Conservation (phyloP, 106 monocot genomes). For the Iris macrosiphon region DNA sequence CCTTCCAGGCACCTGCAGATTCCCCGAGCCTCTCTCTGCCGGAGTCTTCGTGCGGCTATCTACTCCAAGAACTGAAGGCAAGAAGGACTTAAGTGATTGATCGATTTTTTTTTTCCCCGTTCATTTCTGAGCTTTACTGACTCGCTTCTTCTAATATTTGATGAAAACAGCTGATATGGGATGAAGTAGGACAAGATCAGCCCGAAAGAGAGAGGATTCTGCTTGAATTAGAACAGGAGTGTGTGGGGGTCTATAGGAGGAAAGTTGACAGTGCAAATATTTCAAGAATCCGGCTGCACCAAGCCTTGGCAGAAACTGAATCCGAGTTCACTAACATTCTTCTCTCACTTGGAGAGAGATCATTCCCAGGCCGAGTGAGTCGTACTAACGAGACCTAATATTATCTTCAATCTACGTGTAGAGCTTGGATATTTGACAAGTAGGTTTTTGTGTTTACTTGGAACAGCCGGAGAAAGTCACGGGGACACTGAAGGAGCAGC, state of each 20-base stretch:
- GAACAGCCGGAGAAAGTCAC: constrained; percentile 54
- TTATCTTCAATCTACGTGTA: background rate
- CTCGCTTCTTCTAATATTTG: background rate
- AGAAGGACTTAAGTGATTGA: background rate
- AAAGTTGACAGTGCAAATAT: constrained; percentile 69
- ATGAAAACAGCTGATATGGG: constrained; percentile 54
- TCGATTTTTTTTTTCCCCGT: background rate
- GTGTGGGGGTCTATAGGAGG: constrained; percentile 50
- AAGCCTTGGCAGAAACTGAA: constrained; percentile 59
- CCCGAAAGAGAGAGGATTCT: constrained; percentile 49
- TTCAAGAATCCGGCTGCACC: constrained; percentile 40
- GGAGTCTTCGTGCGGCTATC: constrained; percentile 52
- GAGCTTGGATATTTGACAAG: background rate
- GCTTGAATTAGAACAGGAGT: constrained; percentile 59
- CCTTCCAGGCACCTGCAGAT: constrained; percentile 24
- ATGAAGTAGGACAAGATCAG: constrained; percentile 63
- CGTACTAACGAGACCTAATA: no score
- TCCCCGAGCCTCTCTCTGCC: constrained; percentile 16
- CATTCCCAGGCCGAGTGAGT: constrained; percentile 43
- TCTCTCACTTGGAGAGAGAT: constrained; percentile 66
- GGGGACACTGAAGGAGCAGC: constrained; percentile 68
- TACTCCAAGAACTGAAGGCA: constrained; percentile 75
- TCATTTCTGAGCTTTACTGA: background rate
- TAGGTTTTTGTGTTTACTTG: background rate
- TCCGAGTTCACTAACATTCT: constrained; percentile 63